These are phyloP conservation scores for Boletellus sp. DNA, from an alignment of 768 basidiomycete species.

Conservation along the genomic window DNA sequence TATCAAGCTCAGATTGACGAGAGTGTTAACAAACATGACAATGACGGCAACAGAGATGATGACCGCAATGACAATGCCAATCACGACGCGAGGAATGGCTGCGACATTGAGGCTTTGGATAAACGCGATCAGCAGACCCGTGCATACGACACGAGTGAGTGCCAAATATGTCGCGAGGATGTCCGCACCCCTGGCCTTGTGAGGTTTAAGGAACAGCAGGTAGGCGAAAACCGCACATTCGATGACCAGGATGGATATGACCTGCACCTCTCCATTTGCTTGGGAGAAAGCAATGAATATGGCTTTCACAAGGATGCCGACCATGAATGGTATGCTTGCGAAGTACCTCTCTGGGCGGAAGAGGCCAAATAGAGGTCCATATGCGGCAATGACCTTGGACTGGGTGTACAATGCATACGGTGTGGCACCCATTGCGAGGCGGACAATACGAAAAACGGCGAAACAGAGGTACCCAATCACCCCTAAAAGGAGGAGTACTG, in stretches of 20 bases:
- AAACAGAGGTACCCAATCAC: conserved; percentile 48
- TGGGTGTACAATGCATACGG: conserved; percentile 39
- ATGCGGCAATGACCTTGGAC: conserved; percentile 35
- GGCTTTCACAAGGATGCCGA: conserved; percentile 62
- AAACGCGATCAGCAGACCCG: conserved; percentile 75
- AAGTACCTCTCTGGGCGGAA: conserved; percentile 67
- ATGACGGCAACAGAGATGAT: conserved; percentile 70
- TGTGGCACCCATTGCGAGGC: conserved; percentile 40
- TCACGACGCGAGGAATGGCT: conserved; percentile 76
- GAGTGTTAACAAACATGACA: conserved; percentile 63
- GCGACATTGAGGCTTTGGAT: conserved; percentile 57
- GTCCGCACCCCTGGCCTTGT: conserved; percentile 65
- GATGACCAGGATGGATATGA: conserved; percentile 61
- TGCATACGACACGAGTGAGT: conserved; percentile 63
- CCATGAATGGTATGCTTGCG: conserved; percentile 57
- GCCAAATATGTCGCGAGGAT: conserved; percentile 65
- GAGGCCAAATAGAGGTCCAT: conserved; percentile 62
- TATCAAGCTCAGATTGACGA: conserved; percentile 45
- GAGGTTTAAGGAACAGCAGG: conserved; percentile 56
- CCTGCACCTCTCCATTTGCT: conserved; percentile 59
- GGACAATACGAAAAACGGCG: conserved; percentile 47
- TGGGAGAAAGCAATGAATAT: conserved; percentile 68
- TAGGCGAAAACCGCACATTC: conserved; percentile 59
- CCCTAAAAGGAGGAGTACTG: conserved; percentile 61
- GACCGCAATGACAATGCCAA: conserved; percentile 72